Base-by-base conservation (phyloP, 257 asterid species). In the Solanum piurae region DNA sequence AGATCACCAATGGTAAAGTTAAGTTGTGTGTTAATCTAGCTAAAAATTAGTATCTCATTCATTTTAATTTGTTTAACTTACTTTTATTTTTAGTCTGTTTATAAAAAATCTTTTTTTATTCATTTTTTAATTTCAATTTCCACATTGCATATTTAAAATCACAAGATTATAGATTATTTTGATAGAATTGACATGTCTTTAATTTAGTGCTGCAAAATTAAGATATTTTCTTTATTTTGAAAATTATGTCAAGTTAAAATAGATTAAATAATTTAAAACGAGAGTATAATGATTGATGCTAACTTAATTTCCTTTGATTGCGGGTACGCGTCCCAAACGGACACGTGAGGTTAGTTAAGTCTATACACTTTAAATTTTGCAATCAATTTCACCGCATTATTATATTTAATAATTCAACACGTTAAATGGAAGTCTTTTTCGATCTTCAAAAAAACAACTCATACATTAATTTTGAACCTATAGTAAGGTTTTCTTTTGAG, bases 161-260 rank as follows among this genome's bases (percentile, higher is more conserved):
- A 60, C 29, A 9, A 60, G 0, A 60, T 23, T 9, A 60, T 23
- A 60, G 1, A 0, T 3, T 21, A 60, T 60, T 60, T 23, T 60
- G 7, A 23, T 60, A 23, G 0, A 9, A 23, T 60, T 9, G 6
- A 60, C 0, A 60, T 9, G 0, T 7, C 2, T 58, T 58, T 7
- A 58, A 58, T 20, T 16, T 44, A 44, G 6, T 4, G 6, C 18
- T 1, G 18, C 6, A 16, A 52, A 52, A 2, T 14, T 5, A 18
- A 3, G 0, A 55, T 0, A 18, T 0, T 7, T 6, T 6, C 21
- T 20, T 58, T 21, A 7, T 9, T 20, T 20, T 20, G 1, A 55
- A 18, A 6, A 2, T 55, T 55, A 20, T 55, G 1, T 7, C 66
- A 58, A 55, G 5, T 20, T 20, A 58, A 58, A 58, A 58, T 58